phyloP scores from a whole-genome alignment of 1,139 yeast genomes.

The Suhomyces anneliseae region DNA sequence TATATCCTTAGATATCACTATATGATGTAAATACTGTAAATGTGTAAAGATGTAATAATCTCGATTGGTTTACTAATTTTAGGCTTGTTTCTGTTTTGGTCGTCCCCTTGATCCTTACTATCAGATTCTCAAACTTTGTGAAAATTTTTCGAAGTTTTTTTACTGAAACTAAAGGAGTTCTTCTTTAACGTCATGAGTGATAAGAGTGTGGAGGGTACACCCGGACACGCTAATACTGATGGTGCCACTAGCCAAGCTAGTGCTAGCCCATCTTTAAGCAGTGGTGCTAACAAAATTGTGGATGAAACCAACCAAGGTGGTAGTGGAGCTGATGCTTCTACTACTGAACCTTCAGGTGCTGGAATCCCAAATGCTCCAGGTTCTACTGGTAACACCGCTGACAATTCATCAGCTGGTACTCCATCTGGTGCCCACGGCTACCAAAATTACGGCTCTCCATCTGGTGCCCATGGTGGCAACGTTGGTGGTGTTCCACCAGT shows the following conservation, averaged over 20 bases:
- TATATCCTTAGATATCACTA: no score
- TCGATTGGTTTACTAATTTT: neutral
- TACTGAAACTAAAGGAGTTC: slow-evolving; percentile 6
- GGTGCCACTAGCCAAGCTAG: slow-evolving; percentile 6
- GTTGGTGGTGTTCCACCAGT: slow-evolving; percentile 7
- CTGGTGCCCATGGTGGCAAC: slow-evolving; percentile 10
- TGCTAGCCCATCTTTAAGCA: slow-evolving; percentile 4
- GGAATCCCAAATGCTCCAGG: neutral
- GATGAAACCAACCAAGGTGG: slow-evolving; percentile 1
- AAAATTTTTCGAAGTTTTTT: slow-evolving; percentile 11
- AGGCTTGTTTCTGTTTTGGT: neutral
- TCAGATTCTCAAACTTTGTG: slow-evolving; percentile 10
- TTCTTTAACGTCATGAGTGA: slow-evolving; percentile 11
- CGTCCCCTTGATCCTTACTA: slow-evolving; percentile 6
- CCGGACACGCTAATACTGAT: slow-evolving; percentile 11
- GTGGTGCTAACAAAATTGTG: slow-evolving; percentile 4
- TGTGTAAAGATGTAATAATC: neutral
- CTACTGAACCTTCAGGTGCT: slow-evolving; percentile 1
- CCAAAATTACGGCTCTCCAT: neutral
- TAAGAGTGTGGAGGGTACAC: slow-evolving; percentile 12
- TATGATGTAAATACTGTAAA: neutral
- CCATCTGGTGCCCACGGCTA: slow-evolving; percentile 7
- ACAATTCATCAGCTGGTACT: slow-evolving; percentile 9
- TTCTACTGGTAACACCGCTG: slow-evolving; percentile 13
- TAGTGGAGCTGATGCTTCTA: neutral